These are phyloP conservation scores for Viridothelium virens DNA, from an alignment of 495 filamentous ascomycete genomes.

Conservation along the genomic window DNA sequence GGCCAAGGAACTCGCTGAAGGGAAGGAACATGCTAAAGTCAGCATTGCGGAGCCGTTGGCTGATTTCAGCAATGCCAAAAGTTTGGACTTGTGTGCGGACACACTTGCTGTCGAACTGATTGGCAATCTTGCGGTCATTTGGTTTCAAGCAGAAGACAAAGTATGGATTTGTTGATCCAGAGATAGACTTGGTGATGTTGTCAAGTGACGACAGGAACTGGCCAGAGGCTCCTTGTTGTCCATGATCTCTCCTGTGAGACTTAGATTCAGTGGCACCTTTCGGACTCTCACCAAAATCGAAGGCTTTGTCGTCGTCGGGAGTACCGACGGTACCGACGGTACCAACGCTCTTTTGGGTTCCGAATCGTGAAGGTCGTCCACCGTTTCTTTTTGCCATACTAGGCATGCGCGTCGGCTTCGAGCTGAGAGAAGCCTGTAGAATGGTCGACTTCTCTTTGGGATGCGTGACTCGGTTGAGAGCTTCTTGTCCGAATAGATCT, in stretches of 20 bases:
- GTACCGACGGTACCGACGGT: slow-evolving; percentile 29
- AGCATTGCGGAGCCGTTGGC: slow-evolving; percentile 79
- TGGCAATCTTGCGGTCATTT: slow-evolving; percentile 93
- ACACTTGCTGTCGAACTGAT: slow-evolving; percentile 98
- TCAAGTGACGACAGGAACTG: slow-evolving; percentile 88
- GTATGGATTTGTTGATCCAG: slow-evolving; percentile 79
- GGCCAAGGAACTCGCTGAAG: slow-evolving; percentile 88
- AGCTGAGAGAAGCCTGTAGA: slow-evolving; percentile 93
- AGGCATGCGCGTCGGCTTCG: slow-evolving; percentile 82
- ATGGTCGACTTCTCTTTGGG: slow-evolving; percentile 84
- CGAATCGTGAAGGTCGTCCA: slow-evolving; percentile 43
- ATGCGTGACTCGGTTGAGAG: slow-evolving; percentile 79
- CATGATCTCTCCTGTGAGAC: slow-evolving; percentile 5
- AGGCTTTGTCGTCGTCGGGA: slow-evolving; percentile 47
- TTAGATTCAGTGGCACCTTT: slow-evolving; percentile 3
- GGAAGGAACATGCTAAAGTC: slow-evolving; percentile 95
- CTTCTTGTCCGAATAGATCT: slow-evolving; percentile 88
- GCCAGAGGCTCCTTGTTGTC: slow-evolving; percentile 76
- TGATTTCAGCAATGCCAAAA: slow-evolving; percentile 94
- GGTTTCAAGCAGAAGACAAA: slow-evolving; percentile 97
- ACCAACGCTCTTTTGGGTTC: slow-evolving; percentile 22
- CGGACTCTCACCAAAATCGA: slow-evolving; percentile 38
- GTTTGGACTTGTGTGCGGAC: slow-evolving; percentile 91
- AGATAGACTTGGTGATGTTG: slow-evolving; percentile 77
- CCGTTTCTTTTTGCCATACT: slow-evolving; percentile 77